Percentiles rank a stretch among this genome's conserved stretches.
These are phyloP conservation scores for Colletotrichum aenigma DNA, from an alignment of 2,329 filamentous ascomycete genomes.

Conservation along the genomic window DNA sequence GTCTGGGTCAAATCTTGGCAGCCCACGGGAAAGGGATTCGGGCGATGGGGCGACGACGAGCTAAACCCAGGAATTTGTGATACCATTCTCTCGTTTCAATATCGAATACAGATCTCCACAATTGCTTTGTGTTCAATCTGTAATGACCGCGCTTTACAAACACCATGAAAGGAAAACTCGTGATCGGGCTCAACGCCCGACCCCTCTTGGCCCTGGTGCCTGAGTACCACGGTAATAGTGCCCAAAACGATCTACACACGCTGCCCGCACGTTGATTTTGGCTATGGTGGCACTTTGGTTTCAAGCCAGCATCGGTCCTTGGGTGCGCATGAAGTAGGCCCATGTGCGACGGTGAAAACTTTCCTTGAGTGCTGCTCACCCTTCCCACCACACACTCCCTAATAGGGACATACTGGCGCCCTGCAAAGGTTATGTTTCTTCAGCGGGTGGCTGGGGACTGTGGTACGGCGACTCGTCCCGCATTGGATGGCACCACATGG, in stretches of 20 bases:
- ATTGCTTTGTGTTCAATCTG: not conserved
- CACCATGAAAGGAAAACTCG: not conserved
- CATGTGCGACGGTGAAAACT: not conserved
- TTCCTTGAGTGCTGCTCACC: not conserved
- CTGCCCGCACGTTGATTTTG: not conserved
- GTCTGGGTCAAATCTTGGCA: not conserved
- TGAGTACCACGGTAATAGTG: not conserved
- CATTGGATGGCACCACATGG: not conserved
- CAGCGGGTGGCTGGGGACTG: not conserved
- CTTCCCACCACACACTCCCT: not conserved
- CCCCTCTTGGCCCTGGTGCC: not conserved
- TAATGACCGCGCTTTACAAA: not conserved
- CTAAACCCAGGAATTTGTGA: not conserved
- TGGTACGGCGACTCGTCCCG: not conserved
- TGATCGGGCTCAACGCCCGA: not conserved
- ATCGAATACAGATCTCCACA: not conserved
- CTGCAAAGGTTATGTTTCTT: not conserved
- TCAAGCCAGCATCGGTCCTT: not conserved
- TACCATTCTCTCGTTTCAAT: slow-evolving; percentile 6
- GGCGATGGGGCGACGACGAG: not conserved
- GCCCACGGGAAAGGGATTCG: not conserved
- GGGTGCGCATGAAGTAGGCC: not conserved
- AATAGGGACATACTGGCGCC: not conserved
- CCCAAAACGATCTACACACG: not conserved
- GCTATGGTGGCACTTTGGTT: not conserved